A percentile compares a stretch with the other conserved stretches of the same genome.
Evolutionary conservation across 2,329 filamentous ascomycete species (phyloP).

Genomic region (Curvularia sp.): DNA sequence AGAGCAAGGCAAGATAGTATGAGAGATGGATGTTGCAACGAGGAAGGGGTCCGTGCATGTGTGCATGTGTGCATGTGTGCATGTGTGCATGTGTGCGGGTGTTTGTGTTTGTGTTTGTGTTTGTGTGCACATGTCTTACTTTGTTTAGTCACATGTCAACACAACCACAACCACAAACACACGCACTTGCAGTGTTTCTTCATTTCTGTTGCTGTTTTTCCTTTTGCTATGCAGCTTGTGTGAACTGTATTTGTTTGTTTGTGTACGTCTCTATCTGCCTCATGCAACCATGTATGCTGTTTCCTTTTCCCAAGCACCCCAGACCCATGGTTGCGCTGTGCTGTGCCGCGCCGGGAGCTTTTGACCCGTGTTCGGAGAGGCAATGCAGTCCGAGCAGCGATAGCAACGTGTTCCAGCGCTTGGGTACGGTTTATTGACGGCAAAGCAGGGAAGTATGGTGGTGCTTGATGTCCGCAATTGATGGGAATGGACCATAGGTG

Average conservation of each 20-base stretch:
- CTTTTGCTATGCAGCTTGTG: background rate
- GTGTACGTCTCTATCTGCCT: background rate
- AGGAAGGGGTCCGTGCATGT: background rate
- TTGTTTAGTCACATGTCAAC: too few species aligned
- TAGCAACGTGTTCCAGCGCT: background rate
- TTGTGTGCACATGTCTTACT: too few species aligned
- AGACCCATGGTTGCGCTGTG: background rate
- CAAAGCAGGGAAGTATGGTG: background rate
- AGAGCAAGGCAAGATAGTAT: background rate
- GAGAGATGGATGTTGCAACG: background rate
- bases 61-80: background rate
- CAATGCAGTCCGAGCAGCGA: background rate
- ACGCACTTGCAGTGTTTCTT: background rate
- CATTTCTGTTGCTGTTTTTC: background rate
- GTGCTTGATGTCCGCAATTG: background rate
- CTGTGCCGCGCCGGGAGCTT: background rate
- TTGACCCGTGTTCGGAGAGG: background rate
- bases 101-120: too few species aligned
- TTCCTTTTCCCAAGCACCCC: too few species aligned
- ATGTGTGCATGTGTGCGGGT: too few species aligned
- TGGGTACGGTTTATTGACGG: background rate
- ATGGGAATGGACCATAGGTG: background rate
- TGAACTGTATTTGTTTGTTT: constrained; percentile 3
- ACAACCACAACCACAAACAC: too few species aligned
- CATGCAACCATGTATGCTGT: background rate